Evolutionary conservation across 2,329 filamentous ascomycete genomes (phyloP).

Genomic region (Aspergillus pseudoterreus): DNA sequence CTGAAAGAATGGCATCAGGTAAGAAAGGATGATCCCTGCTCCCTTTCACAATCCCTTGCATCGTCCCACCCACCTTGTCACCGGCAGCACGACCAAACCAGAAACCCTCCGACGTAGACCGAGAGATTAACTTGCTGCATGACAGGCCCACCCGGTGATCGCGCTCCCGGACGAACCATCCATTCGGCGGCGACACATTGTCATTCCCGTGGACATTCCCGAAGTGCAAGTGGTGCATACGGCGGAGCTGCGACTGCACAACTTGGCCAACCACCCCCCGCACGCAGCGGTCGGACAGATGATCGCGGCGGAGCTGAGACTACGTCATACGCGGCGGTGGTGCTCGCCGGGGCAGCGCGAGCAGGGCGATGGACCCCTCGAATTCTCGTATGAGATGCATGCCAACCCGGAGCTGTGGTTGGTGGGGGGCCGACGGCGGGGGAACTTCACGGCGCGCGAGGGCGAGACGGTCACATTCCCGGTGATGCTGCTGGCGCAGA

Average conservation of each 20-base stretch:
- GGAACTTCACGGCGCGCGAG: slow-evolving; percentile 61
- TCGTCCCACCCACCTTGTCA: neutral
- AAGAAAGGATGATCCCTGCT: slow-evolving; percentile 20
- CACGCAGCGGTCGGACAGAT: slow-evolving; percentile 46
- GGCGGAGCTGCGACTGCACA: slow-evolving; percentile 44
- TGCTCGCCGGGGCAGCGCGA: slow-evolving; percentile 28
- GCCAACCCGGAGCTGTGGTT: slow-evolving; percentile 76
- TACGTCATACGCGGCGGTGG: slow-evolving; percentile 57
- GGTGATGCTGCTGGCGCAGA: slow-evolving; percentile 74
- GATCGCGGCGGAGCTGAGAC: slow-evolving; percentile 44
- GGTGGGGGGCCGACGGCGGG: slow-evolving; percentile 74
- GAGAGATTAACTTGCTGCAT: neutral
- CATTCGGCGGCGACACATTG: slow-evolving; percentile 59
- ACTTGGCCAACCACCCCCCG: slow-evolving; percentile 24
- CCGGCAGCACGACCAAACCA: neutral
- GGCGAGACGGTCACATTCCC: slow-evolving; percentile 54
- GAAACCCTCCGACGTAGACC: too few relatives aligned
- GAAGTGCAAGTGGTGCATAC: slow-evolving; percentile 79
- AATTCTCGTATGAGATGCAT: slow-evolving; percentile 80
- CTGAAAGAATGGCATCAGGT: slow-evolving; percentile 57
- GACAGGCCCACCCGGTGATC: slow-evolving; percentile 32
- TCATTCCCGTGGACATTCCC: slow-evolving; percentile 87
- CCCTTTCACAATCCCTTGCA: neutral
- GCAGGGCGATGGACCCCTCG: slow-evolving; percentile 50
- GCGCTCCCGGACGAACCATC: slow-evolving; percentile 27